Percentiles rank a stretch among this genome's conserved stretches.
These are phyloP conservation scores for Trichoderma simmonsii DNA, from an alignment of 2,329 filamentous ascomycete genomes.

Conservation along the genomic window DNA sequence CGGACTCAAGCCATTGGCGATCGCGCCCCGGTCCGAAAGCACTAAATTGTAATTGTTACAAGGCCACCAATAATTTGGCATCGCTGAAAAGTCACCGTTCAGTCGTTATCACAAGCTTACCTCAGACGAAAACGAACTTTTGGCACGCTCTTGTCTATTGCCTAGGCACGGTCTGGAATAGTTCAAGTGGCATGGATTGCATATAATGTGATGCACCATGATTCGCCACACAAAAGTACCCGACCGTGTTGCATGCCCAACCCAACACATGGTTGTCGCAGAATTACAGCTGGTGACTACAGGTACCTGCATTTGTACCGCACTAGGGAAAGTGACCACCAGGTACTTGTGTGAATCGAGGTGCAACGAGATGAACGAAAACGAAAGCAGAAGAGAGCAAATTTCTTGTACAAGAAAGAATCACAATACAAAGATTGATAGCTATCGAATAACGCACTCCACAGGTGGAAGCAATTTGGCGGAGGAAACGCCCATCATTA, in stretches of 20 bases:
- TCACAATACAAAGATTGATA: background rate
- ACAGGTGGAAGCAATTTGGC: background rate
- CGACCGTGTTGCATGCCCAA: background rate
- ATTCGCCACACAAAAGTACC: background rate
- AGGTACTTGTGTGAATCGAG: background rate
- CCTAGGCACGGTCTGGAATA: background rate
- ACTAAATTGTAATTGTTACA: background rate
- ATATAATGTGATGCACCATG: background rate
- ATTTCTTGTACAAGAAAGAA: fast-evolving
- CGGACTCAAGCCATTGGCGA: background rate
- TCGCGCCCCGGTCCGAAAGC: background rate
- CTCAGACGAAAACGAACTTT: background rate
- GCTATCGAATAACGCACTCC: background rate
- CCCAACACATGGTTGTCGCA: too few relatives aligned
- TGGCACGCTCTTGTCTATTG: background rate
- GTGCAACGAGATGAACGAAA: background rate
- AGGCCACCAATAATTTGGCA: background rate
- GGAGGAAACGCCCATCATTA: background rate
- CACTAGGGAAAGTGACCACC: background rate
- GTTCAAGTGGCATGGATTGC: background rate
- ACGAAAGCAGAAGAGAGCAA: background rate
- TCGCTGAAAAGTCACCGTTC: background rate
- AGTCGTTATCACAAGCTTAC: background rate
- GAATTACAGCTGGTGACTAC: background rate
- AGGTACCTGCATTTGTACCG: background rate